A percentile compares a stretch with the other conserved stretches of the same genome.
These are phyloP conservation scores for Fomitopsis schrenkii DNA, from an alignment of 1,284 basidiomycete species.

Conservation along the genomic window DNA sequence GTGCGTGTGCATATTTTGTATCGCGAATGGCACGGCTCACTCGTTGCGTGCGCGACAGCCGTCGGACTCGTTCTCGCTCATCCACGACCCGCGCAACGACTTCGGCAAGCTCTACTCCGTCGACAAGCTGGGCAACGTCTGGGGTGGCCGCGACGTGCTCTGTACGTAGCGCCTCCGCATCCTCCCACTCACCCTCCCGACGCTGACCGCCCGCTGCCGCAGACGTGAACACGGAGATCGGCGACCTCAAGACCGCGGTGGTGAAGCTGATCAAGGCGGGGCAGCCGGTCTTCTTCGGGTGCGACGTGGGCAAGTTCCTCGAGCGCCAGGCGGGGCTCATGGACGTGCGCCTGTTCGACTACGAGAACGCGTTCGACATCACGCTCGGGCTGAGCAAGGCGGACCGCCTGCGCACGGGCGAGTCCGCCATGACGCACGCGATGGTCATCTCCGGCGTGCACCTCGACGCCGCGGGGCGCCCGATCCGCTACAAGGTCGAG, in stretches of 20 bases:
- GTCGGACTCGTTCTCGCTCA: constrained; percentile 81
- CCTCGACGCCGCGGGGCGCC: constrained; percentile 69
- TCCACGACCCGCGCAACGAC: constrained; percentile 90
- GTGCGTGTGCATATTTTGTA: constrained; percentile 32
- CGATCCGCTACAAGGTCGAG: constrained; percentile 90
- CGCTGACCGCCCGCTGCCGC: neutral
- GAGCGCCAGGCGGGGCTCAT: constrained; percentile 73
- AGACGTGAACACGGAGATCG: constrained; percentile 90
- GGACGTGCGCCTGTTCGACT: constrained; percentile 83
- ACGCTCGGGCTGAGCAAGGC: constrained; percentile 71
- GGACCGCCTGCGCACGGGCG: constrained; percentile 76
- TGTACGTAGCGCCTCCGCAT: constrained; percentile 47
- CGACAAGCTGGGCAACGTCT: constrained; percentile 89
- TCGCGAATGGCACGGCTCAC: neutral
- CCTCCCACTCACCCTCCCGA: neutral
- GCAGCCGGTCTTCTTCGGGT: constrained; percentile 92
- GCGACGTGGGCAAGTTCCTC: constrained; percentile 82
- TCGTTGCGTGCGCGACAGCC: constrained; percentile 25
- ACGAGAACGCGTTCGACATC: constrained; percentile 65
- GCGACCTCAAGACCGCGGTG: constrained; percentile 77
- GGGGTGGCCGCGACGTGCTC: constrained; percentile 78
- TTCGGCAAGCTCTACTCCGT: constrained; percentile 89
- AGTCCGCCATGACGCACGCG: constrained; percentile 89
- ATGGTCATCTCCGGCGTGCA: constrained; percentile 96
- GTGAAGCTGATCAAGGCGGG: constrained; percentile 87